Percentiles rank a stretch among this genome's conserved stretches.
Evolutionary conservation across 2,329 filamentous ascomycete species (phyloP).

Genomic region (Fusarium xylarioides): DNA sequence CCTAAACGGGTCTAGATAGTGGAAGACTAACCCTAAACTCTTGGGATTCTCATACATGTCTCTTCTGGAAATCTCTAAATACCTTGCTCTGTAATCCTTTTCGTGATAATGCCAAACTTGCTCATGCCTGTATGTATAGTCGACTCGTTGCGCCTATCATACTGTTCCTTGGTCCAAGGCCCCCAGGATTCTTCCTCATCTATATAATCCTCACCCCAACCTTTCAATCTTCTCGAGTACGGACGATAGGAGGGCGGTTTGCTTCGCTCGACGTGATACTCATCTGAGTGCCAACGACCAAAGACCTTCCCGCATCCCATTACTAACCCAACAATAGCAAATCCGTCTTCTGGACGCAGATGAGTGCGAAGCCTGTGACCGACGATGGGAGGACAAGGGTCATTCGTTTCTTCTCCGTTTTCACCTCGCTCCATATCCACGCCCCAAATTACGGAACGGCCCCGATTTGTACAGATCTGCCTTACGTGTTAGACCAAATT

Average conservation of each 20-base stretch:
- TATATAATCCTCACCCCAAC: accelerated
- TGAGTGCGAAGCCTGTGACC: too few relatives aligned
- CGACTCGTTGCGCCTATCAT: accelerated
- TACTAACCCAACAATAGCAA: accelerated
- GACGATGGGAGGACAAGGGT: too few relatives aligned
- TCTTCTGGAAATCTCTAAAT: background rate
- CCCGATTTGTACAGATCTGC: background rate
- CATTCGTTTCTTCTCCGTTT: accelerated
- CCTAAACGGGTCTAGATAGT: background rate
- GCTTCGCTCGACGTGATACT: background rate
- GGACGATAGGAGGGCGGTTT: background rate
- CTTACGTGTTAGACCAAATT: background rate
- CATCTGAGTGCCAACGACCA: background rate
- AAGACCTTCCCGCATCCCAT: background rate
- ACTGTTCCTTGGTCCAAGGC: background rate
- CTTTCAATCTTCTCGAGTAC: background rate
- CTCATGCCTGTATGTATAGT: background rate
- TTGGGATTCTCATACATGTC: background rate
- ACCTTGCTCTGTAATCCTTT: background rate
- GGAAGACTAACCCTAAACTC: background rate
- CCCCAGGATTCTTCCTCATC: accelerated
- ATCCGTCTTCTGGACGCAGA: background rate
- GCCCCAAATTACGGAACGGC: background rate
- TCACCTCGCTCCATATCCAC: background rate
- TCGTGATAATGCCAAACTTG: background rate